A percentile compares a stretch with the other conserved stretches of the same genome.
These are phyloP conservation scores for barley (Hordeum vulgare) DNA, from an alignment of 176 grass and related monocot species.

Conservation along the genomic window MorexV3_pseudomolecules_assembly NC_058523.1:55180823-55181322, in stretches of 20 bases:
- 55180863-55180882: not conserved
- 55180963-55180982: too few relatives aligned
- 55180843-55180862: not conserved
- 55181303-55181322: too few relatives aligned
- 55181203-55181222: too few relatives aligned
- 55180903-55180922: not conserved
- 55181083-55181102: not conserved
- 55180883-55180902: not conserved
- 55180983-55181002: too few relatives aligned
- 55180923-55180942: not conserved
- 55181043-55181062: too few relatives aligned
- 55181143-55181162: not conserved
- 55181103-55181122: not conserved
- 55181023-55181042: too few relatives aligned
- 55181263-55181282: not conserved
- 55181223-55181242: too few relatives aligned
- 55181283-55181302: not conserved
- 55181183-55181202: not conserved
- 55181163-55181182: not conserved
- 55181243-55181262: too few relatives aligned
- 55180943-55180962: not conserved
- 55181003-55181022: too few relatives aligned
- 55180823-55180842: constrained; percentile 27
- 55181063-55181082: not conserved
- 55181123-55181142: too few relatives aligned